Evolutionary conservation across 768 basidiomycete species (phyloP), one percentile per base, ranked within the genome.

Genomic region (Mycena epipterygia): DNA sequence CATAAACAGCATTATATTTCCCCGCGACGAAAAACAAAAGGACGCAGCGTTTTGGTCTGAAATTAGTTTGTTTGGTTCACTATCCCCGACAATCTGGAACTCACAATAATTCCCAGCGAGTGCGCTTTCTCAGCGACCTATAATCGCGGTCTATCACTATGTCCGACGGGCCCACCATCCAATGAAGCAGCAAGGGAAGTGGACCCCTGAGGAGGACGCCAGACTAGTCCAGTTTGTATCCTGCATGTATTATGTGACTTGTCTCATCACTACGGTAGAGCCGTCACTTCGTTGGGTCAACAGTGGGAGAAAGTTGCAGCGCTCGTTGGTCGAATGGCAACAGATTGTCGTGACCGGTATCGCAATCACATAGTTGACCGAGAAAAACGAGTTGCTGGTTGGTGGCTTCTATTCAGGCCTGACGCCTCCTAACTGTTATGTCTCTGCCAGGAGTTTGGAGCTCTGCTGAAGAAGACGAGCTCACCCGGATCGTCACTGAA

Each of bases 311-410:
- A 90, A 75, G 87, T 96, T 49, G 90, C 91, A 75, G 81, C 81
- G 48, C 78, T 85, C 23, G 93, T 96, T 7, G 93, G 93, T 29
- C 86, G 95, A 48, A 91, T 89, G 87, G 89, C 92, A 21, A 84
- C 90, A 3, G 95, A 96, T 77, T 96, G 95, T 79, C 88, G 95
- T 13, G 95, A 96, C 80, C 87, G 95, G 63, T 95, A 91, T 80
- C 90, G 95, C 60, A 96, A 96, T 77, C 93, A 96, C 74, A 87
- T 96, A 32, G 84, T 89, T 23, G 88, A 91, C 72, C 87, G 89
- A 19, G 91, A 91, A 27, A 83, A 87, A 16, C 89, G 93, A n/a
- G 76, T 86, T 9, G 82, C 81, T 59, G 94, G 93, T 87, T 71
- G 30, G 84, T 77, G 14, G 35, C 25, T 46, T 64, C 46, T 35